Base-by-base conservation (phyloP, 768 basidiomycete genomes). In the Clavulina sp. region DNA sequence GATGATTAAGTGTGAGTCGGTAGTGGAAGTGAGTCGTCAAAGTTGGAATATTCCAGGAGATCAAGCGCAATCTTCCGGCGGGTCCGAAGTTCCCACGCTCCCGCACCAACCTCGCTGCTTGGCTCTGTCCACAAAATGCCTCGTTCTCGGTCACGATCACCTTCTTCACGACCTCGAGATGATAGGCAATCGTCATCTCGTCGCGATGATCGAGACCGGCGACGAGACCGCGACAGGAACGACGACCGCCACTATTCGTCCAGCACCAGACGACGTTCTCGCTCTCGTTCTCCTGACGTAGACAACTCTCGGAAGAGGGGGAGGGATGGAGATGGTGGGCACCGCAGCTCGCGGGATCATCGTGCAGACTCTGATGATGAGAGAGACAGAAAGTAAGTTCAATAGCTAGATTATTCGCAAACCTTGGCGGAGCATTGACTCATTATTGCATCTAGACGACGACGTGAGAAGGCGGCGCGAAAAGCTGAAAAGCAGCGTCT, bases 401-500 rank as follows among this genome's bases (percentile, higher is more conserved):
- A n/a, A n/a, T n/a, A n/a, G n/a, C n/a, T n/a, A n/a, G n/a, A n/a
- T n/a, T n/a, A n/a, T n/a, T n/a, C n/a, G n/a, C n/a, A n/a, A n/a
- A n/a, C n/a, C n/a, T n/a, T n/a, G n/a, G n/a, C n/a, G n/a, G n/a
- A n/a, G n/a, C n/a, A n/a, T n/a, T n/a, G n/a, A n/a, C 9, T 13
- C 9, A 24, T 26, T 28, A 46, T 28, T n/a, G n/a, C n/a, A n/a
- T 46, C 43, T 46, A 46, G 43, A 16, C 43, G 43, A 24, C 13
- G 24, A 24, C 13, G 24, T 9, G 86, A 91, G 57, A 73, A 87
- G 38, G 78, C 71, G 58, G 84, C 81, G 16, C 76, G 88, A 56
- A 93, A 86, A 61, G 81, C 80, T 4, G 89, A 93, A 60, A 95
- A 91, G 70, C 82, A 77, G 61, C 74, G 82, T 31, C 74, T 78